These are phyloP conservation scores for Saccharum spontaneum DNA, from an alignment of 176 grass and related monocot genomes.

Conservation along the genomic window DNA sequence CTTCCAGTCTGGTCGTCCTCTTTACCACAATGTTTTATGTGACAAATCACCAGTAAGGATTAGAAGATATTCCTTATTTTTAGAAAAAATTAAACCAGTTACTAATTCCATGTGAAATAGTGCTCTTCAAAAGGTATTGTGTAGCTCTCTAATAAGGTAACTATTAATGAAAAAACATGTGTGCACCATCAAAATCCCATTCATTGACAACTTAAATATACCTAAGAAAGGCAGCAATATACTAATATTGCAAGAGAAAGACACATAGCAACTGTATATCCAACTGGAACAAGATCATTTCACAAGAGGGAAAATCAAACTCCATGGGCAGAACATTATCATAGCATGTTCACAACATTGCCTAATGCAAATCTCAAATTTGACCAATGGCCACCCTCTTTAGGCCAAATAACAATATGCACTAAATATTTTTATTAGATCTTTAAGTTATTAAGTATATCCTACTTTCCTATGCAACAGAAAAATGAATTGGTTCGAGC, in stretches of 20 bases:
- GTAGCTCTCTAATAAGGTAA: not conserved
- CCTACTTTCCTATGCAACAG: not conserved
- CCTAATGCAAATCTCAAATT: not conserved
- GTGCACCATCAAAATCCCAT: not conserved
- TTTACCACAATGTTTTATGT: not conserved
- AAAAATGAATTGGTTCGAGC: not conserved
- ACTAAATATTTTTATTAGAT: not conserved
- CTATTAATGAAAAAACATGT: not conserved
- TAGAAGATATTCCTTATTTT: not conserved
- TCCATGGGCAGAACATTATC: not conserved
- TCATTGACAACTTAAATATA: conserved; percentile 1
- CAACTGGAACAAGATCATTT: conserved; percentile 5
- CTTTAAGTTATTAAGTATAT: not conserved
- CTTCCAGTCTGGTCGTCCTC: not conserved
- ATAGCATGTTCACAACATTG: not conserved
- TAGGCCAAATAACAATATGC: not conserved
- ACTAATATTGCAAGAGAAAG: not conserved
- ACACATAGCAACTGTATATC: not conserved
- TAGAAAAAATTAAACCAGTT: not conserved
- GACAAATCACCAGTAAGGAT: not conserved
- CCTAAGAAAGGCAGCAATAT: not conserved
- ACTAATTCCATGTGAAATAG: not conserved
- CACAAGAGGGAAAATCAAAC: not conserved
- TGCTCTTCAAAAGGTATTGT: not conserved
- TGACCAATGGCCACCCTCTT: not conserved